Evolutionary conservation across 1,139 yeast species (phyloP), one percentile per base, ranked within the genome.

Genomic region (Magnusiomyces tetraspermus): DNA sequence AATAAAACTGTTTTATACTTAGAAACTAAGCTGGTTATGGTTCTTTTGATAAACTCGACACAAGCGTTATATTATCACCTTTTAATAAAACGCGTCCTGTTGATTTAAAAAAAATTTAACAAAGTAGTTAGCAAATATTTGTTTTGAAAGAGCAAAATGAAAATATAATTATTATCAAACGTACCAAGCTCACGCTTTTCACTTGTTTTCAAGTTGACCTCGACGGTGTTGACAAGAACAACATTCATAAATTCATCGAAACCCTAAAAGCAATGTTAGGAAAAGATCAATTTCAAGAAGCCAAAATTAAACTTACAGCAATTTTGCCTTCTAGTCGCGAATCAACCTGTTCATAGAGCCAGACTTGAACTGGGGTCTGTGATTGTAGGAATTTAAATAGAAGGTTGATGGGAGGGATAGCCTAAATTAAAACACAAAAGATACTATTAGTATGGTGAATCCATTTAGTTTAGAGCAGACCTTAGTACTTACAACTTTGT

Each of bases 241-340:
- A 94, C 71, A 63, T 94, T 94, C 98, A 94, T 92, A 64, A 89
- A 92, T 71, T 94, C 98, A 67, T 94, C 99, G 68, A 94, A 92
- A 1, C 99, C 99, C 61, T 80, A n/a, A 3, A 24, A 24, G 2
- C 13, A 19, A n/a, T n/a, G 10, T 4, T 33, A 13, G n/a, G 38
- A 13, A 33, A 24, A 4, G 15, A 22, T 11, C 21, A 15, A 15
- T 8, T 4, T 17, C 23, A 21, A 4, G 28, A 19, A 26, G 13
- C 13, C 22, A 24, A 8, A 31, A 4, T 15, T 23, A 3, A 11
- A 54, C 68, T 26, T 57, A 66, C 69, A 53, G 74, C 75, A 49
- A 92, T 83, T 59, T 77, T 79, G 1, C 98, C 98, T 60, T 85
- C 89, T 30, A 94, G 79, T 57, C 95, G 75, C 60, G 78, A 76